Percentiles rank a stretch among this genome's conserved stretches.
phyloP scores from a whole-genome alignment of 2,329 filamentous ascomycete genomes.

The Diaporthe vexans region DNA sequence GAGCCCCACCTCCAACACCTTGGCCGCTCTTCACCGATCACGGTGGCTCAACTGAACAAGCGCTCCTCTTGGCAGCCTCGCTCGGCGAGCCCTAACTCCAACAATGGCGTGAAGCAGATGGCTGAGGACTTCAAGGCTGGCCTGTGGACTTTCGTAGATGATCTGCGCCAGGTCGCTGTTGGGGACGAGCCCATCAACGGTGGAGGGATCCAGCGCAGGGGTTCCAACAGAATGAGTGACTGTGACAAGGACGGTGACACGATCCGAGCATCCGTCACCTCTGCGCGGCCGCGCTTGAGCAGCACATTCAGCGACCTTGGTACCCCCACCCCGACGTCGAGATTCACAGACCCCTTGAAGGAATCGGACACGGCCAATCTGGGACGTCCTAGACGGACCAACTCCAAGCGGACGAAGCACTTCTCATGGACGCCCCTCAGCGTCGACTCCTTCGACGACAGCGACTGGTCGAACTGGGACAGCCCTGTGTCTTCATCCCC shows the following conservation, averaged over 20 bases:
- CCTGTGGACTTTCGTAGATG: constrained; percentile 94
- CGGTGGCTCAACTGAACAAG: constrained; percentile 61
- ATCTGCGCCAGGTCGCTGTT: constrained; percentile 94
- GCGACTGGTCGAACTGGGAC: constrained; percentile 77
- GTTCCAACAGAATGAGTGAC: constrained; percentile 37
- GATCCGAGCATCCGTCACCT: constrained; percentile 58
- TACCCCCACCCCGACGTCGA: constrained; percentile 45
- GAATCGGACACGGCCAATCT: constrained; percentile 40
- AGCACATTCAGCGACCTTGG: constrained; percentile 56
- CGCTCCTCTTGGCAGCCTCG: constrained; percentile 73
- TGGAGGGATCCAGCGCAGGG: constrained; percentile 43
- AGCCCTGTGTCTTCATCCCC: constrained; percentile 62
- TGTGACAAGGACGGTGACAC: constrained; percentile 58
- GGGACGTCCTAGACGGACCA: constrained; percentile 37
- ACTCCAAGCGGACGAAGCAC: constrained; percentile 61
- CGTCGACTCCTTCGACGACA: constrained; percentile 70
- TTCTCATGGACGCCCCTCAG: constrained; percentile 73
- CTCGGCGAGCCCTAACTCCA: constrained; percentile 55
- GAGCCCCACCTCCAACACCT: constrained; percentile 49
- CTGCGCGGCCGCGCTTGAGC: constrained; percentile 58
- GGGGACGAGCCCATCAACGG: constrained; percentile 88
- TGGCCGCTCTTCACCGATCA: constrained; percentile 50
- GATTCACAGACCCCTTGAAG: constrained; percentile 36
- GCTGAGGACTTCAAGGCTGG: constrained; percentile 91
- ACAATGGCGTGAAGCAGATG: constrained; percentile 76